These are phyloP conservation scores for Metschnikowia lachancei DNA, from an alignment of 805 yeast species.

Conservation along the genomic window DNA sequence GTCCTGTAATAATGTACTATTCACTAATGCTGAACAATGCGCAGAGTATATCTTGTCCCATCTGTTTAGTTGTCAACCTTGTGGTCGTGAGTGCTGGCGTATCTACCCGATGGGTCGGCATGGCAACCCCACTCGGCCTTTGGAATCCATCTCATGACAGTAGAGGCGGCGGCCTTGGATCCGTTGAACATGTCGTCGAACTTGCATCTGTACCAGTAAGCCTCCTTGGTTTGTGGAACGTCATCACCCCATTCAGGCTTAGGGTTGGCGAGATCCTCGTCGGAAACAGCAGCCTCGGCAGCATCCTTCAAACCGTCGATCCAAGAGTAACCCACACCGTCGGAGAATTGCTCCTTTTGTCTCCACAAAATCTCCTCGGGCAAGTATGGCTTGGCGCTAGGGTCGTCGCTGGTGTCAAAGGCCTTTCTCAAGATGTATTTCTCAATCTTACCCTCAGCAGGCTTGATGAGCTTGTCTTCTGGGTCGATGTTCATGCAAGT, in stretches of 20 bases:
- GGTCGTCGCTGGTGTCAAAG: slow-evolving; percentile 87
- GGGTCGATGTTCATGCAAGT: slow-evolving; percentile 95
- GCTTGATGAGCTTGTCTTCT: slow-evolving; percentile 79
- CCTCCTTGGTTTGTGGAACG: slow-evolving; percentile 96
- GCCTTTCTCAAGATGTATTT: slow-evolving; percentile 97
- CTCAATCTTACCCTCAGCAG: slow-evolving; percentile 75
- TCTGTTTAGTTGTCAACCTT: slow-evolving; percentile 31
- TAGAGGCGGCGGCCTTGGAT: slow-evolving; percentile 85
- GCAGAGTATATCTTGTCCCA: too few relatives aligned
- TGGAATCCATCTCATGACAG: slow-evolving; percentile 99
- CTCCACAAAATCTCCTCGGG: slow-evolving; percentile 98
- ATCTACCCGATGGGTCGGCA: slow-evolving; percentile 98
- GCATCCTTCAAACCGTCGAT: slow-evolving; percentile 95
- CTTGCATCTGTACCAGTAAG: slow-evolving; percentile 97
- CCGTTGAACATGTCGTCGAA: slow-evolving; percentile 87
- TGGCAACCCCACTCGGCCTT: slow-evolving; percentile 99
- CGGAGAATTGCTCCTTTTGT: slow-evolving; percentile 99
- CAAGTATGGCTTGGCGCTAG: slow-evolving; percentile 75
- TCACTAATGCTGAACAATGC: neutral
- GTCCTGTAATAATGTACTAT: slow-evolving; percentile 1
- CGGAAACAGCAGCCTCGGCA: slow-evolving; percentile 81
- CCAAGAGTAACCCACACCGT: slow-evolving; percentile 99
- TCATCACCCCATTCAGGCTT: slow-evolving; percentile 96
- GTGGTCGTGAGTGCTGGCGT: slow-evolving; percentile 80
- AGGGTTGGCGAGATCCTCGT: slow-evolving; percentile 87